Evolutionary conservation across 306 rosid species (phyloP), one percentile per base, ranked within the genome.

Genomic region (Pyrus pyrifolia): DNA sequence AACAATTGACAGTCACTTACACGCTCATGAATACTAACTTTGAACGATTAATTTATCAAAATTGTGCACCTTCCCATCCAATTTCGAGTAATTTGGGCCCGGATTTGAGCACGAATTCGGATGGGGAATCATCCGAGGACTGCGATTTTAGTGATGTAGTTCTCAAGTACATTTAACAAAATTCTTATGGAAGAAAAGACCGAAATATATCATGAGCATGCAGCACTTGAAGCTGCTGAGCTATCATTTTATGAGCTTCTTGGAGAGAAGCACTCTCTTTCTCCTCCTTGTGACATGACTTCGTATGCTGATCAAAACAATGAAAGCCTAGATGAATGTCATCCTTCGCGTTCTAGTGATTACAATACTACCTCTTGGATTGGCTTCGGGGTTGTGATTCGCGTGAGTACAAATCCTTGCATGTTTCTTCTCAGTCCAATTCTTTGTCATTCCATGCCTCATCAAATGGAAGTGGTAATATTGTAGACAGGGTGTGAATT

Each of bases 111-210:
- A 19, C 31, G 70, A 72, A 17, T 30, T 35, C 57, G 17, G 74
- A 68, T 58, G 82, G 73, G 46, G 67, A 73, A 46, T 70, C 75
- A 2, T 58, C 22, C 0, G 87, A 80, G 79, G 84, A 84, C 66
- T 84, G 33, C 40, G 85, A 84, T 68, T 81, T 77, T 58, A 80
- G 82, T 73, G 78, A 84, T 74, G 78, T 78, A 52, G 87, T 81
- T 81, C 81, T 81, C 52, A 65, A 81, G 75, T 84, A 77, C 64
- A 70, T 84, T 84, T 31, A 81, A 11, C 66, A 78, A 81, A 66
- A 81, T 84, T 78, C 81, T 81, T 74, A 77, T 81, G 82, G 87
- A 80, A 70, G 87, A 84, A 74, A 21, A 84, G 77, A 63, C 65
- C 22, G 78, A 77, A 61, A 81, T 78, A 78, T 84, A 69, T 81